Evolutionary conservation across 2,329 filamentous ascomycete species (phyloP).

Genomic region (Cordyceps cateniannulata): DNA sequence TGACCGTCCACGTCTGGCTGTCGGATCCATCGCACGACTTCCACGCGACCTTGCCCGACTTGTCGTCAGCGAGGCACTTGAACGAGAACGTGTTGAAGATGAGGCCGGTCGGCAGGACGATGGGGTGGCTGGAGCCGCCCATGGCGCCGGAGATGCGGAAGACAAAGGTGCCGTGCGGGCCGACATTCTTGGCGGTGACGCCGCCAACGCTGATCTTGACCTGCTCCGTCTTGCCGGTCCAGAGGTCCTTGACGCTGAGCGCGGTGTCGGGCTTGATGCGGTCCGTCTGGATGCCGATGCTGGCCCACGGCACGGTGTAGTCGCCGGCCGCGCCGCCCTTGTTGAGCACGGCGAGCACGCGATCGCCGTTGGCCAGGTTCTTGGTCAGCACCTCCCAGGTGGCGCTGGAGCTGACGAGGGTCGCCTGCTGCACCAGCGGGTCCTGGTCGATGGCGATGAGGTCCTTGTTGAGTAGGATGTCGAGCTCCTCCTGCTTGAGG

Average conservation of each 20-base stretch:
- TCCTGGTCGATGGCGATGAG: constrained; percentile 39
- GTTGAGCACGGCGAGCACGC: constrained; percentile 41
- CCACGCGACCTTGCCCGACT: constrained; percentile 25
- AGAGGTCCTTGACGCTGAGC: constrained; percentile 33
- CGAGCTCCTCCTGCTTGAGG: constrained; percentile 27
- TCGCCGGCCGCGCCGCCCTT: constrained; percentile 25
- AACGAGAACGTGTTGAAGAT: constrained; percentile 43
- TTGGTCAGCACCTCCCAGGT: constrained; percentile 40
- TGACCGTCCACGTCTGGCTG: constrained; percentile 36
- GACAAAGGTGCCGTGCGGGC: constrained; percentile 34
- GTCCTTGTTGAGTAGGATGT: constrained; percentile 32
- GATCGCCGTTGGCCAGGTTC: constrained; percentile 38
- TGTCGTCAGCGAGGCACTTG: constrained; percentile 33
- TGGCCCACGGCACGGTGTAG: constrained; percentile 26
- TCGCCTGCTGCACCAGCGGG: constrained; percentile 35
- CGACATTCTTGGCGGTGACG: constrained; percentile 23
- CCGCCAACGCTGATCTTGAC: constrained; percentile 20
- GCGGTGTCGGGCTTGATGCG: constrained; percentile 22
- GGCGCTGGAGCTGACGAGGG: constrained; percentile 37
- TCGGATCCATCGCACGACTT: constrained; percentile 30
- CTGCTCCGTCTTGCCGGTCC: constrained; percentile 28
- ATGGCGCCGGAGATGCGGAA: constrained; percentile 32
- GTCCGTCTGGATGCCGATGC: constrained; percentile 28
- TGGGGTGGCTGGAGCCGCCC: constrained; percentile 16
- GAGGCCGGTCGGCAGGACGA: constrained; percentile 36